A percentile compares a stretch with the other conserved stretches of the same genome.
phyloP scores from a whole-genome alignment of 441 rosid genomes.

The Syzygium syzygioides region DNA sequence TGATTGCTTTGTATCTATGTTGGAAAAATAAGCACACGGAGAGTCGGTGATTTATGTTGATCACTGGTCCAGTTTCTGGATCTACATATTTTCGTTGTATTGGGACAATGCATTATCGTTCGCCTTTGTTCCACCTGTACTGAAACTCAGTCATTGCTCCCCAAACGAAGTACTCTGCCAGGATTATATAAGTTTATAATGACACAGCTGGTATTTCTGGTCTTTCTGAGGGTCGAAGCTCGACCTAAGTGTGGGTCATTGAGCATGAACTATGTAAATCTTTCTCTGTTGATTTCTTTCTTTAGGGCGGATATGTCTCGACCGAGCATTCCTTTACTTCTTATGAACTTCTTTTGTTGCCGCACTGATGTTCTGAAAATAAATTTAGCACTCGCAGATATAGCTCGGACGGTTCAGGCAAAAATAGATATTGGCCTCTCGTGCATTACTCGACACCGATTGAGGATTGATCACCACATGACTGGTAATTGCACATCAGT shows the following conservation, averaged over 20 bases:
- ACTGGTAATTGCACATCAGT: not conserved
- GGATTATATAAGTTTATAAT: not conserved
- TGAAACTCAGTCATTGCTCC: not conserved
- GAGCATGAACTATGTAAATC: not conserved
- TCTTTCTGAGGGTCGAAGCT: not conserved
- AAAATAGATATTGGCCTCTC: not conserved
- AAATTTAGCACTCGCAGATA: not conserved
- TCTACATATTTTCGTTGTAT: too few species aligned
- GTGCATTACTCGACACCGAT: not conserved
- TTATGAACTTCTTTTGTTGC: not conserved
- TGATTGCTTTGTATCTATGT: too few species aligned
- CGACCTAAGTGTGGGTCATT: not conserved
- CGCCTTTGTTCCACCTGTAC: fast-evolving
- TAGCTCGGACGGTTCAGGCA: not conserved
- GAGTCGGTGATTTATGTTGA: too few species aligned
- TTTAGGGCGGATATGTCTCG: not conserved
- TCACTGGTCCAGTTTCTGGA: too few species aligned
- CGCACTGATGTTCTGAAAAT: not conserved
- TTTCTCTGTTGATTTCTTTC: not conserved
- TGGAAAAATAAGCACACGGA: too few species aligned
- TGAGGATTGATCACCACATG: not conserved
- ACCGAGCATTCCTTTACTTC: not conserved
- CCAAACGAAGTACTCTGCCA: not conserved
- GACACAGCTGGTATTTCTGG: not conserved
- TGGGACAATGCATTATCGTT: fast-evolving